Evolutionary conservation across 2,329 filamentous ascomycete species (phyloP), one percentile per base, ranked within the genome.

Genomic region (Botrytis fabae): DNA sequence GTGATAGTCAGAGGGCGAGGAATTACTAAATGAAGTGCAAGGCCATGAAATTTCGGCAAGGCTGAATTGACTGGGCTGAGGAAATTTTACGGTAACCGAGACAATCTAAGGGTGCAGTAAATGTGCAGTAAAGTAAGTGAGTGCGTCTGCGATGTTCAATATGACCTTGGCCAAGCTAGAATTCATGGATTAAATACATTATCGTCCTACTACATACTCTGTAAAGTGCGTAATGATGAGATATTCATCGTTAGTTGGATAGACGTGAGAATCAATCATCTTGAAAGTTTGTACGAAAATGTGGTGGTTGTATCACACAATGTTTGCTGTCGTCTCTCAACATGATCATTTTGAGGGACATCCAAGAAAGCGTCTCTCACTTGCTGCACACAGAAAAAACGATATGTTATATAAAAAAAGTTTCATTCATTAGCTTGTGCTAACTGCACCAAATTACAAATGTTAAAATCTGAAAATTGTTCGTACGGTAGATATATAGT

Each of bases 21-120:
- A n/a, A 20, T 65, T 68, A 25, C 2, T 66, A 20, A 54, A 38
- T 14, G 25, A 22, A 54, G 14, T 63, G n/a, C 32, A 18, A 51
- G 63, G 12, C 10, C 28, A 51, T 51, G 25, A 42, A 69, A 57
- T 69, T 57, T 57, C 32, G 65, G 48, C 38, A 57, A 40, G 65
- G 35, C 38, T 28, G 65, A 42, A 14, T 32, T 32, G 10, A 61
- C 12, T 61, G 32, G 10, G 14, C 18, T 38, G 22, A 16, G 28
- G 12, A 28, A 32, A 28, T 40, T 28, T 22, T 68, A 68, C 65
- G 65, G 48, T 57, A 51, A 25, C 65, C 65, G n/a, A 57, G 35
- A 20, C 0, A 0, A 10, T 10, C 7, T 22, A 7, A 4, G 2
- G 8, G 16, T 40, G 64, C 18, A 68, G 5, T 44, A 16, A 44